These are phyloP conservation scores for Pisolithus microcarpus DNA, from an alignment of 768 basidiomycete genomes.

Conservation along the genomic window DNA sequence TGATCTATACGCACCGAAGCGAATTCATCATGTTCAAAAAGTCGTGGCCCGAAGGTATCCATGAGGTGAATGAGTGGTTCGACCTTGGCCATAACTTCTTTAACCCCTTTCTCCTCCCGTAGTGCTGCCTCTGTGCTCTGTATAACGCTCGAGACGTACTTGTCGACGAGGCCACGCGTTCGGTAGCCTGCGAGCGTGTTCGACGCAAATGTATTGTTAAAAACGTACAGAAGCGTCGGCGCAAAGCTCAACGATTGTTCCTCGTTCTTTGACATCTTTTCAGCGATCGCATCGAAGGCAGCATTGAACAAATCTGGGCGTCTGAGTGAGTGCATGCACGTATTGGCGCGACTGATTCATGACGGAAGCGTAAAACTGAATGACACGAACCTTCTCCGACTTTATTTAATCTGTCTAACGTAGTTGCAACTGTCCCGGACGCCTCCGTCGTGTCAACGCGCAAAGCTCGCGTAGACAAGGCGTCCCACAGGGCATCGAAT, in stretches of 20 bases:
- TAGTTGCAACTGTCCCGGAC: slow-evolving; percentile 38
- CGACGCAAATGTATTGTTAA: slow-evolving; percentile 31
- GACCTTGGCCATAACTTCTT: neutral
- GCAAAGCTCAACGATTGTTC: slow-evolving; percentile 24
- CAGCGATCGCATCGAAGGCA: slow-evolving; percentile 41
- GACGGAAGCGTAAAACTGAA: slow-evolving; percentile 10
- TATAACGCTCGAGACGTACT: slow-evolving; percentile 18
- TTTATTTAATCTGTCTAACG: slow-evolving; percentile 36
- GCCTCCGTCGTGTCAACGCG: slow-evolving; percentile 41
- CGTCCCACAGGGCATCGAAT: slow-evolving; percentile 43
- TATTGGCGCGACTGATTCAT: neutral
- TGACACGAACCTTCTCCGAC: slow-evolving; percentile 38
- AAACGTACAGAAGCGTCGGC: slow-evolving; percentile 40
- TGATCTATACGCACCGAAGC: slow-evolving; percentile 34
- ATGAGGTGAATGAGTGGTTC: slow-evolving; percentile 37
- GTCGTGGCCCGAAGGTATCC: slow-evolving; percentile 41
- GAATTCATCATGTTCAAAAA: slow-evolving; percentile 41
- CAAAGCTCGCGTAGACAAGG: slow-evolving; percentile 36
- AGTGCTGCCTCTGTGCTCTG: slow-evolving; percentile 16
- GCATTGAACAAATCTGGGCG: slow-evolving; percentile 38
- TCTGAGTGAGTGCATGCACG: neutral
- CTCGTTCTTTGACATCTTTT: slow-evolving; percentile 4
- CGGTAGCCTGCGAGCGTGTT: slow-evolving; percentile 11
- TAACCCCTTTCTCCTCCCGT: neutral
- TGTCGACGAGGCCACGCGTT: slow-evolving; percentile 6